phyloP scores from a whole-genome alignment of 768 basidiomycete species.

The Kwoniella pini region DNA sequence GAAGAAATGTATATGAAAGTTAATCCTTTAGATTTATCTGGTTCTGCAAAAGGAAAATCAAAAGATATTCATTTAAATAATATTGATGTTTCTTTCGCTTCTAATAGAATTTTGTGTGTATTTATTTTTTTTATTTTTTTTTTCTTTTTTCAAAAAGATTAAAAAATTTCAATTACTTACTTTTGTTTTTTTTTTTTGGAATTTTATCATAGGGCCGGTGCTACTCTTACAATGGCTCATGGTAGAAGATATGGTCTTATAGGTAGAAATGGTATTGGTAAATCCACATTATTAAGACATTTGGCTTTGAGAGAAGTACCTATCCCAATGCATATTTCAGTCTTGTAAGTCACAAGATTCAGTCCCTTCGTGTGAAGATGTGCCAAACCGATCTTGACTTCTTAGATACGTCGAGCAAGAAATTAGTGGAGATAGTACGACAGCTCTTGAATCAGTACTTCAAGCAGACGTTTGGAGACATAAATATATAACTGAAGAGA shows the following conservation, averaged over 20 bases:
- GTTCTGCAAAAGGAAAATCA: constrained; percentile 83
- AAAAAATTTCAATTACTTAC: no score
- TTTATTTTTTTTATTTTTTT: not conserved
- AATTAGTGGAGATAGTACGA: constrained; percentile 91
- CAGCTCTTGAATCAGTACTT: constrained; percentile 89
- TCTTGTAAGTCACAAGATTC: constrained; percentile 59
- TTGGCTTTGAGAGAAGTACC: constrained; percentile 93
- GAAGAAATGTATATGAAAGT: constrained; percentile 99
- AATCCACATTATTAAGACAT: constrained; percentile 90
- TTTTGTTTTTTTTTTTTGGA: no score
- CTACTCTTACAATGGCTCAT: constrained; percentile 51
- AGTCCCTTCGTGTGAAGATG: not conserved
- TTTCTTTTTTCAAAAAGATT: no score
- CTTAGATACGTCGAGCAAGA: constrained; percentile 90
- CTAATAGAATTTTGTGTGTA: constrained; percentile 81
- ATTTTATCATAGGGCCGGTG: constrained; percentile 46
- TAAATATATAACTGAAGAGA: constrained; percentile 82
- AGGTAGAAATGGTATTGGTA: constrained; percentile 71
- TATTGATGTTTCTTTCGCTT: constrained; percentile 95
- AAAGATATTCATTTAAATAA: constrained; percentile 93
- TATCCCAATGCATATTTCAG: constrained; percentile 91
- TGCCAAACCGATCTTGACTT: not conserved
- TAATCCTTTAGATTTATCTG: constrained; percentile 81
- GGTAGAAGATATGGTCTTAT: constrained; percentile 54
- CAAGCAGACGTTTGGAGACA: constrained; percentile 99